Evolutionary conservation across 148 eudicot species (phyloP).

Genomic region (Fagopyrum homotropicum): DNA sequence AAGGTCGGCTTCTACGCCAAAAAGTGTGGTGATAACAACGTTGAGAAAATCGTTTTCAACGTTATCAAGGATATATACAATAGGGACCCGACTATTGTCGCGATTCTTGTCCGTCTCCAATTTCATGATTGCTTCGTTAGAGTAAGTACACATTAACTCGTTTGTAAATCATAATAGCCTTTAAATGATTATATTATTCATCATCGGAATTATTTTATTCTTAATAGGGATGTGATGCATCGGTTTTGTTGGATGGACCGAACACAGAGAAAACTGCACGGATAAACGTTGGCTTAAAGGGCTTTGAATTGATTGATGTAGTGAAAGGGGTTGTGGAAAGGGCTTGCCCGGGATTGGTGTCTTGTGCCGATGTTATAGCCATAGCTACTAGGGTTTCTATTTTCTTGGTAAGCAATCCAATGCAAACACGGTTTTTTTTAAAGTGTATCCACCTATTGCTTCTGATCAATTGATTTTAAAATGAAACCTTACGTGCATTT

Average conservation of each 20-base stretch:
- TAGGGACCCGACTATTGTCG: constrained; percentile 18
- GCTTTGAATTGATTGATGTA: not conserved
- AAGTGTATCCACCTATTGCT: not conserved
- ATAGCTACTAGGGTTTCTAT: constrained; percentile 1
- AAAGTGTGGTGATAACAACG: constrained; percentile 29
- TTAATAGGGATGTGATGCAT: constrained; percentile 51
- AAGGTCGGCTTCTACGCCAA: constrained; percentile 35
- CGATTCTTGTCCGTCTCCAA: constrained; percentile 39
- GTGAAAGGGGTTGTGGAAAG: not conserved
- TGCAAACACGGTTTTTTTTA: not conserved
- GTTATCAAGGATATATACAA: constrained; percentile 8
- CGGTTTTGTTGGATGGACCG: constrained; percentile 34
- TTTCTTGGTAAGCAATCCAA: not conserved
- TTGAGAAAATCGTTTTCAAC: constrained; percentile 27
- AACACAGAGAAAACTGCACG: not conserved
- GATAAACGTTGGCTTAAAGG: not conserved
- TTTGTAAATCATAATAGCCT: not conserved
- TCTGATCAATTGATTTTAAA: not conserved
- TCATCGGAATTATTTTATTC: not conserved
- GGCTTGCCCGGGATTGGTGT: not conserved
- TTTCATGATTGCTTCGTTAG: constrained; percentile 53
- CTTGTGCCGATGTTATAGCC: constrained; percentile 1
- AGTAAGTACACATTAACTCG: constrained; percentile 18
- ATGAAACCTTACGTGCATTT: not conserved
- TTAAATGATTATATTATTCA: too few relatives aligned